These are phyloP conservation scores for Coemansia sp. DNA, from an alignment of 192 early-diverging fungal genomes.

Conservation along the genomic window DNA sequence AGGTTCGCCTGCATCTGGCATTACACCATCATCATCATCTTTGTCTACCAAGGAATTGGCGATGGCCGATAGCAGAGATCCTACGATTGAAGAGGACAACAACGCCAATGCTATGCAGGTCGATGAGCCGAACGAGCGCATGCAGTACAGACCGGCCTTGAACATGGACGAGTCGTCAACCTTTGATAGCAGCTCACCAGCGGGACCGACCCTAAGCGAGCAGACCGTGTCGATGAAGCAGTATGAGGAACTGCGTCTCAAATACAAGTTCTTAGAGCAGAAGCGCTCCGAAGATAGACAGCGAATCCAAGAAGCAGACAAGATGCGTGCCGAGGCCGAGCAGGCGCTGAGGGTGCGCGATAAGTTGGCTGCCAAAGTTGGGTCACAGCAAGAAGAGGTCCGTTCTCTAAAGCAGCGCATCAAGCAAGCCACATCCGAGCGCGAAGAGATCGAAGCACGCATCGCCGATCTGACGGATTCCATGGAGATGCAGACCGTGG, in stretches of 20 bases:
- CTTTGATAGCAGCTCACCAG: background rate
- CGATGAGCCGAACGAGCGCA: constrained; percentile 18
- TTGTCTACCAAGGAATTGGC: background rate
- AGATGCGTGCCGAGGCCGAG: constrained; percentile 71
- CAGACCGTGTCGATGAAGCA: constrained; percentile 67
- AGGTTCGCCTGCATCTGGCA: background rate
- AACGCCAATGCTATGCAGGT: constrained; percentile 6
- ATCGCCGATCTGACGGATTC: constrained; percentile 66
- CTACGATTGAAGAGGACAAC: background rate
- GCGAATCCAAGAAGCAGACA: constrained; percentile 70
- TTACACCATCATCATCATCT: background rate
- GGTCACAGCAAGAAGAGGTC: constrained; percentile 72
- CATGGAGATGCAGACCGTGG: constrained; percentile 84
- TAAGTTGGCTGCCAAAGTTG: constrained; percentile 68
- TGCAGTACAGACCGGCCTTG: constrained; percentile 37
- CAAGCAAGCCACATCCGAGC: constrained; percentile 61
- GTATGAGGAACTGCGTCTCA: constrained; percentile 77
- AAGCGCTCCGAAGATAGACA: constrained; percentile 84
- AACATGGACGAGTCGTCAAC: constrained; percentile 47
- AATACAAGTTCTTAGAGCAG: constrained; percentile 73
- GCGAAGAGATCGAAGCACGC: constrained; percentile 63
- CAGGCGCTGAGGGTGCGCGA: constrained; percentile 65
- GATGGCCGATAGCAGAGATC: background rate
- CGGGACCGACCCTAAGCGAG: constrained; percentile 11
- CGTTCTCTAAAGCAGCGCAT: constrained; percentile 63